Conservation (phyloP, 2,329 filamentous ascomycete species). For the Colletotrichum karsti region DNA sequence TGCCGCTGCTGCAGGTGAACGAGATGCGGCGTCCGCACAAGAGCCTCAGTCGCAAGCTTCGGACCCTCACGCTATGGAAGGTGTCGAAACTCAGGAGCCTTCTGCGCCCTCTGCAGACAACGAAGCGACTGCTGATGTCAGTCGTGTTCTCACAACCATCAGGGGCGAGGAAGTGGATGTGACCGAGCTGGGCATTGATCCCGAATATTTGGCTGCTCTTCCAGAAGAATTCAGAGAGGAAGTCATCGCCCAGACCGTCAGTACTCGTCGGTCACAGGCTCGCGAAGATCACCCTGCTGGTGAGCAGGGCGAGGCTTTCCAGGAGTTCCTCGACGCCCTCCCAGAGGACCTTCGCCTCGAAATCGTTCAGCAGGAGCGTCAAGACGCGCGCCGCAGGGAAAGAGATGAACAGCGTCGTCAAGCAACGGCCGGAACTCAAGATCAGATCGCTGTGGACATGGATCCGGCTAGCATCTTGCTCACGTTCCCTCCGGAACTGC, state of each 20-base stretch:
- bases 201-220: constrained; percentile 94
- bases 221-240: constrained; percentile 96
- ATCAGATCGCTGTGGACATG: constrained; percentile 72
- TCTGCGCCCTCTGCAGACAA: constrained; percentile 40
- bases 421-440: constrained; percentile 64
- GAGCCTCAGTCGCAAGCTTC: constrained; percentile 34
- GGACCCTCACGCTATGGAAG: constrained; percentile 75
- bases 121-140: constrained; percentile 39
- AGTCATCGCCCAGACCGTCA: constrained; percentile 90
- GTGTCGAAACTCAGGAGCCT: constrained; percentile 67
- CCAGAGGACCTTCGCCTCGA: constrained; percentile 91
- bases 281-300: constrained; percentile 73
- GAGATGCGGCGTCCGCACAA: constrained; percentile 38
- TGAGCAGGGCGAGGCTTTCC: constrained; percentile 84
- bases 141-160: constrained; percentile 82
- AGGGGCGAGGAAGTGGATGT: constrained; percentile 91
- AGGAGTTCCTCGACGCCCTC: constrained; percentile 92
- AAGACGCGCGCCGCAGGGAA: constrained; percentile 87
- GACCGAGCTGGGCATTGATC: constrained; percentile 92
- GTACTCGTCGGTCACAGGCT: constrained; percentile 82
- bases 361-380: constrained; percentile 88
- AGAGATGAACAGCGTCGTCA: constrained; percentile 82
- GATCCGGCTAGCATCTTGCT: constrained; percentile 92
- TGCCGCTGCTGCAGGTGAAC: constrained; percentile 48
- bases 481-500: constrained; percentile 84